Evolutionary conservation across 169 alveolate species (phyloP).

Genomic region (Amoebophrya sp.): DNA sequence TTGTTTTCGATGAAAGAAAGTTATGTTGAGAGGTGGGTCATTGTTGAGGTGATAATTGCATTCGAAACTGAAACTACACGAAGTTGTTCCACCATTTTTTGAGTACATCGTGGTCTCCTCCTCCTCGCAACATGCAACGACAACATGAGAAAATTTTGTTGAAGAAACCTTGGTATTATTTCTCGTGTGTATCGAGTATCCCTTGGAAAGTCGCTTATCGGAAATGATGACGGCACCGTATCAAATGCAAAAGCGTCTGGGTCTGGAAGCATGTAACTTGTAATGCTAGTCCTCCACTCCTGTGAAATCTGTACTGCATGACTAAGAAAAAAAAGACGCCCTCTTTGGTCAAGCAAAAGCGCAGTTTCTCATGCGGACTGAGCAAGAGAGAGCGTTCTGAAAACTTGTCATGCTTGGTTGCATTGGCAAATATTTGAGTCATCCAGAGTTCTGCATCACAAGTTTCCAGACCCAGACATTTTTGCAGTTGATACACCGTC

Average conservation of each 20-base stretch:
- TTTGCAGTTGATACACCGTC: background rate
- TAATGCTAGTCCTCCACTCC: too few relatives aligned
- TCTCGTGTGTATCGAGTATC: conserved; percentile 48
- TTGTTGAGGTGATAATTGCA: background rate
- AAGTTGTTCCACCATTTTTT: background rate
- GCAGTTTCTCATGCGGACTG: too few relatives aligned
- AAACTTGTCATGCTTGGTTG: too few relatives aligned
- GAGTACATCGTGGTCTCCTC: background rate
- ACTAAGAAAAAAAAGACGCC: background rate
- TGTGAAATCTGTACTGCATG: too few relatives aligned
- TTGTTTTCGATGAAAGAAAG: background rate
- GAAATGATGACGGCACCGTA: conserved; percentile 45
- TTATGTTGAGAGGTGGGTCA: background rate
- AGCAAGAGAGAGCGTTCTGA: too few relatives aligned
- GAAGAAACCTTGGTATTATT: conserved; percentile 35
- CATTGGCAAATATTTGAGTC: background rate
- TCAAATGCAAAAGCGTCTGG: conserved; percentile 48
- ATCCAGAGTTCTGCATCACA: too few relatives aligned
- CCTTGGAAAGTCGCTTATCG: conserved; percentile 50
- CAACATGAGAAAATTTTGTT: background rate
- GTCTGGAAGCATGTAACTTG: background rate
- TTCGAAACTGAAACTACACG: background rate
- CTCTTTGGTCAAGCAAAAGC: background rate
- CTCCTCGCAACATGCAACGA: background rate
- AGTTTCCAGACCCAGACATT: too few relatives aligned